phyloP scores from a whole-genome alignment of 2,329 filamentous ascomycete species.

The Xylariales sp. region DNA sequence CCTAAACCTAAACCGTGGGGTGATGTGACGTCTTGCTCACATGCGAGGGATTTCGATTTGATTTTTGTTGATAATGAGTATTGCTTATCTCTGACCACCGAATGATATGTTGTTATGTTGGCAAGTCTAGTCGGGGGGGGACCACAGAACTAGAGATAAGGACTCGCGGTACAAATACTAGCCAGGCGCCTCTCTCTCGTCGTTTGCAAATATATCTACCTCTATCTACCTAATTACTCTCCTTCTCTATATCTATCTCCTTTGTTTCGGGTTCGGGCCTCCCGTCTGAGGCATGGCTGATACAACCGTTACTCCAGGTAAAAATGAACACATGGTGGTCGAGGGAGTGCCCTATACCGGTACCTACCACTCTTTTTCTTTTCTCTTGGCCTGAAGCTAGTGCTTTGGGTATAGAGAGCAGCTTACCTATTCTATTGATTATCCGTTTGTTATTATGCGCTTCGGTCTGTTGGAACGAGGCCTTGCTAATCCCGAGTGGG shows the following conservation, averaged over 20 bases:
- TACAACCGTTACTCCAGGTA: background rate
- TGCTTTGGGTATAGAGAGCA: constrained; percentile 9
- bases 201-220: constrained; percentile 9
- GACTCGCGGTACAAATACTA: constrained; percentile 39
- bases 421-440: background rate
- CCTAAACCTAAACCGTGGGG: constrained; percentile 35
- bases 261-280: background rate
- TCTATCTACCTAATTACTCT: background rate
- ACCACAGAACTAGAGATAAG: constrained; percentile 40
- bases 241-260: background rate
- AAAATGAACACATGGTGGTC: background rate
- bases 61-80: constrained; percentile 46
- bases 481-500: constrained; percentile 23
- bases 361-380: background rate
- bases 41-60: constrained; percentile 40
- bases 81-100: constrained; percentile 41
- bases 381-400: constrained; percentile 12
- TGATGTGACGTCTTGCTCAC: constrained; percentile 36
- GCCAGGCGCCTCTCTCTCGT: constrained; percentile 14
- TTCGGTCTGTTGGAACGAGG: background rate
- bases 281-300: background rate
- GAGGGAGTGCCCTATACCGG: background rate
- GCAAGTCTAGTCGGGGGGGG: constrained; percentile 11
- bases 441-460: constrained; percentile 12
- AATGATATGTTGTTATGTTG: constrained; percentile 29